These are phyloP conservation scores for Agastache rugosa DNA, from an alignment of 257 asterid genomes.

Conservation along the genomic window DNA sequence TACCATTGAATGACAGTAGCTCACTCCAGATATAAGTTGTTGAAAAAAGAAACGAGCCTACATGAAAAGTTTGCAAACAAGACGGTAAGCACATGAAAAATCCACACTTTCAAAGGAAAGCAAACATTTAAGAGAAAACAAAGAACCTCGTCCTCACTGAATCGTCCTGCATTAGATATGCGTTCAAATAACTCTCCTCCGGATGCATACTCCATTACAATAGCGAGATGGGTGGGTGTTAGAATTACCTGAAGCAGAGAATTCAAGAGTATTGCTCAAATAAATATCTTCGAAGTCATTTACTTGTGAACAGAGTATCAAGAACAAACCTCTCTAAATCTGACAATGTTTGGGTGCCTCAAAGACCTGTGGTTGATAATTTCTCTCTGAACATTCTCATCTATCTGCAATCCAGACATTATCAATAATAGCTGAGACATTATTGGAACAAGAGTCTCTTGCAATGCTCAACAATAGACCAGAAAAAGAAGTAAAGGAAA, in stretches of 20 bases:
- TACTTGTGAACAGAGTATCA: constrained; percentile 17
- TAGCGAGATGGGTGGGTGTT: constrained; percentile 80
- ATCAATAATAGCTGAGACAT: constrained; percentile 1
- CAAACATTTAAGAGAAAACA: constrained; percentile 14
- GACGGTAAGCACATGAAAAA: constrained; percentile 5
- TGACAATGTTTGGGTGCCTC: constrained; percentile 72
- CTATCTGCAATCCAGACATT: constrained; percentile 56
- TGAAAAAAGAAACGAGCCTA: constrained; percentile 76
- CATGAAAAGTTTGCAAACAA: constrained; percentile 19
- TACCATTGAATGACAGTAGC: constrained; percentile 49
- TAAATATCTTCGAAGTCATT: neutral
- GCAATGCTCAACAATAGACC: neutral
- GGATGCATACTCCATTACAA: constrained; percentile 81
- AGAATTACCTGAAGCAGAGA: constrained; percentile 59
- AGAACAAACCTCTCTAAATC: constrained; percentile 66
- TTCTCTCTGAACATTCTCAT: constrained; percentile 75
- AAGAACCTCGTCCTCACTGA: constrained; percentile 73
- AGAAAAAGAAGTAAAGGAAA: neutral
- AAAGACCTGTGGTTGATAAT: constrained; percentile 73
- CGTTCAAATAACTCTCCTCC: constrained; percentile 80
- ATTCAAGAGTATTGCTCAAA: constrained; percentile 25
- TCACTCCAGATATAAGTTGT: constrained; percentile 50
- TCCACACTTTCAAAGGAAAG: neutral
- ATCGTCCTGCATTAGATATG: constrained; percentile 69
- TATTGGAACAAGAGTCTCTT: neutral